phyloP scores from a whole-genome alignment of 2,329 filamentous ascomycete genomes.

The Claviceps spartinae region DNA sequence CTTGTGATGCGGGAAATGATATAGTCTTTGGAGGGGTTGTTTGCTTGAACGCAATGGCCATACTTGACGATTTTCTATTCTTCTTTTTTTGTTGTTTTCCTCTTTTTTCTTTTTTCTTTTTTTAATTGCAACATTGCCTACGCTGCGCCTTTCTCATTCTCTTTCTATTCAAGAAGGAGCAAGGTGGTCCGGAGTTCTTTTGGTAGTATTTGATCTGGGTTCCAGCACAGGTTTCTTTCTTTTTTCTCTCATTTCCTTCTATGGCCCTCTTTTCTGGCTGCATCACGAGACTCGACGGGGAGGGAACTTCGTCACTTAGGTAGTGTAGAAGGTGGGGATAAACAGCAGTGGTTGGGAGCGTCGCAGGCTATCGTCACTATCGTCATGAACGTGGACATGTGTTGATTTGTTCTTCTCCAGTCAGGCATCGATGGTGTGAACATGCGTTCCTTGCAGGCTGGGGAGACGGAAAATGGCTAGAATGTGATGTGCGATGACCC shows the following conservation, averaged over 20 bases:
- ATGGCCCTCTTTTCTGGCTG: conserved; percentile 12
- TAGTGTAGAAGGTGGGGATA: neutral
- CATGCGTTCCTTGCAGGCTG: neutral
- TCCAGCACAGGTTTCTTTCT: neutral
- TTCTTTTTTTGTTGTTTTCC: neutral
- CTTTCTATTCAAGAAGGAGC: conserved; percentile 20
- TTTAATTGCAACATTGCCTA: conserved; percentile 10
- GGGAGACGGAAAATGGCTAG: neutral
- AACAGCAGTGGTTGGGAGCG: neutral
- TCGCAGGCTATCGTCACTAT: neutral
- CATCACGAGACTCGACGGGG: neutral
- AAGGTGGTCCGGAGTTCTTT: conserved; percentile 34
- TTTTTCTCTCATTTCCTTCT: neutral
- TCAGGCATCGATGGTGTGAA: neutral
- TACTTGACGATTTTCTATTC: conserved; percentile 4
- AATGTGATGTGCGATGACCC: neutral
- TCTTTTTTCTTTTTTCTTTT: neutral
- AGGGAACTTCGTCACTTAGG: conserved; percentile 2
- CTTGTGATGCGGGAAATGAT: neutral
- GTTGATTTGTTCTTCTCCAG: neutral
- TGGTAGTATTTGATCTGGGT: conserved; percentile 5
- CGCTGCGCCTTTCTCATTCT: conserved; percentile 10
- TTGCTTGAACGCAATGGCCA: neutral
- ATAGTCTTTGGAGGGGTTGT: neutral
- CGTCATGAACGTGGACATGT: neutral